Base-by-base conservation (phyloP, 306 rosid species). In the Notholithocarpus densiflorus region DNA sequence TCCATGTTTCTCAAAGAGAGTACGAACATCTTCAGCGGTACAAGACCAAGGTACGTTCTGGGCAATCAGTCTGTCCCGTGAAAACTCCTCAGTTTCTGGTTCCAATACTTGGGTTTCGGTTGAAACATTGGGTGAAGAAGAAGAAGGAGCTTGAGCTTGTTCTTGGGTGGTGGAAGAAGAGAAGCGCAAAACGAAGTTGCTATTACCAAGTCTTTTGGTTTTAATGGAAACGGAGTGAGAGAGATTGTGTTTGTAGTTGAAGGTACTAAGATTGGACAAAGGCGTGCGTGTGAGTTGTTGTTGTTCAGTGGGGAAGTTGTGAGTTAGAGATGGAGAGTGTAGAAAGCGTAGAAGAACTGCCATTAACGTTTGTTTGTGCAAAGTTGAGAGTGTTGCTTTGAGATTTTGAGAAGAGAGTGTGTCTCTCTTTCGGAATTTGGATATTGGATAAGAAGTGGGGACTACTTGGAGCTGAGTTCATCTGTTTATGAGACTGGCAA, bases 1-100 rank as follows among this genome's bases (percentile, higher is more conserved):
- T 2, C 99, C 99, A 71, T 86, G 88, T 79, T 73, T 90, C 84
- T 91, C 87, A 60, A 95, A 93, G 56, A 95, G 70, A 53, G 92
- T 73, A 55, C 97, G 94, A 83, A 95, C 80, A 62, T 95, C 99
- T 80, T 95, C 97, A 5, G 91, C 87, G 21, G 98, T 95, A 77
- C 88, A 83, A 48, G 82, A 66, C 99, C 98, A 95, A 59, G 99
- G 99, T 13, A 93, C 82, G 82, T 95, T 95, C 88, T 88, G 96
- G 56, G 97, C 99, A 68, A 93, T 84, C 87, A 95, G 75, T 80
- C 98, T 89, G 48, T 85, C 82, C 10, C 52, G 77, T 27, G 89
- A 88, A 27, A 87, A 79, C 26, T 85, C 97, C 62, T 88, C 82
- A 2, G 85, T 20, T 23, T 74, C 85, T 2, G 81, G 29, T 48